Percentiles rank a stretch among this genome's conserved stretches.
Evolutionary conservation across 2,329 filamentous ascomycete species (phyloP).

Genomic region (Zymoseptoria ardabiliae): DNA sequence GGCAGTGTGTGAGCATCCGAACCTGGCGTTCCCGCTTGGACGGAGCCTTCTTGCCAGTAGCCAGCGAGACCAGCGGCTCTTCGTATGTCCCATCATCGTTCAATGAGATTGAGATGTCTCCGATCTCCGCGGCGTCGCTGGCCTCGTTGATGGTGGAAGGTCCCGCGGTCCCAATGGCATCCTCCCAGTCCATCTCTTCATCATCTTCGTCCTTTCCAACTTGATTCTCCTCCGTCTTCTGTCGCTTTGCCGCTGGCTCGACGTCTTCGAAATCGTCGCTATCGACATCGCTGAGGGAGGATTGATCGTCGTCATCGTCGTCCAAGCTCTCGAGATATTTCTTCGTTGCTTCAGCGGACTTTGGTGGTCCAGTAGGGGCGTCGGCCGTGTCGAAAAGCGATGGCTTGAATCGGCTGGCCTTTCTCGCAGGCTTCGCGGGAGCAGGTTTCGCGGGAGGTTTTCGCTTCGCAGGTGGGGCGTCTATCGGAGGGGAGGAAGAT

Average conservation of each 20-base stretch:
- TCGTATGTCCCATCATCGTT: conserved; percentile 32
- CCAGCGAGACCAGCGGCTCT: conserved; percentile 34
- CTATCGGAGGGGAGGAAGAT: conserved; percentile 43
- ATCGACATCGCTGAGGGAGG: conserved; percentile 36
- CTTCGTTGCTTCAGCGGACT: conserved; percentile 24
- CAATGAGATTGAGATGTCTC: conserved; percentile 29
- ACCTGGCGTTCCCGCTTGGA: conserved; percentile 77
- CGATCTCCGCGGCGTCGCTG: conserved; percentile 22
- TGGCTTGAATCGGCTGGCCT: conserved; percentile 26
- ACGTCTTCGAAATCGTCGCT: conserved; percentile 47
- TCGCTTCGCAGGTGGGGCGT: conserved; percentile 44
- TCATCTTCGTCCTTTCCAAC: conserved; percentile 53
- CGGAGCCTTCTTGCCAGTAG: conserved; percentile 65
- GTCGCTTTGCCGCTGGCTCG: conserved; percentile 32
- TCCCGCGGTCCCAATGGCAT: conserved; percentile 36
- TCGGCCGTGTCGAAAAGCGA: conserved; percentile 41
- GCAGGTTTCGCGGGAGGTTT: conserved; percentile 30
- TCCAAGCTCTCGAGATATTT: conserved; percentile 33
- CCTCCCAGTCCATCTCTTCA: conserved; percentile 54
- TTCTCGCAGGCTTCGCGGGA: conserved; percentile 17
- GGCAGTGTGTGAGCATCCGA: conserved; percentile 70
- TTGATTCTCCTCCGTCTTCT: conserved; percentile 36
- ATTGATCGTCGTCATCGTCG: conserved; percentile 32
- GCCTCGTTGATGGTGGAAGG: conserved; percentile 6
- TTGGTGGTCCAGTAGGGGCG: conserved; percentile 25